Evolutionary conservation across 768 basidiomycete species (phyloP).

Genomic region (Antrodiella citrinella): DNA sequence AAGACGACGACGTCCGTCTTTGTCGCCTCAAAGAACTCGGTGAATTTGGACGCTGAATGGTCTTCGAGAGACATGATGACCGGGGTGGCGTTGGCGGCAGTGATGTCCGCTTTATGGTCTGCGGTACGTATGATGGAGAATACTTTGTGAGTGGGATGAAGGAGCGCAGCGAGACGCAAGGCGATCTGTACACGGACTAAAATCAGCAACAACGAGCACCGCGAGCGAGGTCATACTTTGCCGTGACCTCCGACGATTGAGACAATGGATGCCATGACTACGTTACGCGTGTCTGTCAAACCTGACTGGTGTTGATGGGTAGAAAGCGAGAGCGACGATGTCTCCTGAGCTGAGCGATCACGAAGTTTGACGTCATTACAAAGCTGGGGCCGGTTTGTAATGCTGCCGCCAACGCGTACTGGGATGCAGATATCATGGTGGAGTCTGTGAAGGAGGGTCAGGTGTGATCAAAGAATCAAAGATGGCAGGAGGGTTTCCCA

Average conservation of each 20-base stretch:
- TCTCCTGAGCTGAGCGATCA: neutral
- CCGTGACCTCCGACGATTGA: neutral
- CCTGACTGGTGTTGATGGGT: neutral
- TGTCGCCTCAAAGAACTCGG: conserved; percentile 30
- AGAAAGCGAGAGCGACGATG: neutral
- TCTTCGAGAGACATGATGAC: conserved; percentile 52
- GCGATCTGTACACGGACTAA: conserved; percentile 29
- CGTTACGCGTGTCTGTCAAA: neutral
- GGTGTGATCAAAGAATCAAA: too few relatives aligned
- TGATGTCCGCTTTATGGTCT: conserved; percentile 41
- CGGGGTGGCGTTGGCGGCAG: conserved; percentile 30
- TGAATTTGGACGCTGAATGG: conserved; percentile 36
- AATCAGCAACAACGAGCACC: neutral
- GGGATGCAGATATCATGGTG: neutral
- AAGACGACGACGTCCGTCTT: conserved; percentile 28
- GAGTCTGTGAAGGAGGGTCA: too few relatives aligned
- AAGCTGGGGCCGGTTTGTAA: neutral
- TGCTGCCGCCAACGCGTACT: neutral
- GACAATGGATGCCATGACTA: neutral
- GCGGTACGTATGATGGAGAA: conserved; percentile 48
- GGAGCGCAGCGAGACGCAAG: conserved; percentile 40
- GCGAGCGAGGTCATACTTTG: neutral
- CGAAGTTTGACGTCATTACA: neutral
- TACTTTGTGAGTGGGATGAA: conserved; percentile 28
- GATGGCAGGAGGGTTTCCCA: too few relatives aligned